phyloP scores from a whole-genome alignment of 495 filamentous ascomycete genomes.

The Tuber melanosporum region DNA sequence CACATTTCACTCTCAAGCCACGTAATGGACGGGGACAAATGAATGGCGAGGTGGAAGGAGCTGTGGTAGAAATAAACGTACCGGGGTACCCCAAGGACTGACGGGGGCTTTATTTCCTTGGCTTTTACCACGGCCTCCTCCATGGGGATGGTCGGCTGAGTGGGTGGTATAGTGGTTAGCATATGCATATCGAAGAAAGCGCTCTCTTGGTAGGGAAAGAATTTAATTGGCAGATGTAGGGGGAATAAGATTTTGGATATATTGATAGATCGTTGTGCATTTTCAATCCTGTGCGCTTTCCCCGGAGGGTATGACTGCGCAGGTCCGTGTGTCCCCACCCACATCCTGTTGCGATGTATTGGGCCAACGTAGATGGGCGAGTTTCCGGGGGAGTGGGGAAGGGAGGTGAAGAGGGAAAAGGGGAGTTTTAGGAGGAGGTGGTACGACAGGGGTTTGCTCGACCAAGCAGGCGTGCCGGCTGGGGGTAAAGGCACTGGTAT shows the following conservation, averaged over 20 bases:
- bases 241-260: neutral
- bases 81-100: conserved; percentile 91
- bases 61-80: conserved; percentile 49
- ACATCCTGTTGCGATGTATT: neutral
- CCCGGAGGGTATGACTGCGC: neutral
- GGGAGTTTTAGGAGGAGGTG: neutral
- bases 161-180: conserved; percentile 39
- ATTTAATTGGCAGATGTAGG: neutral
- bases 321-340: neutral
- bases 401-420: neutral
- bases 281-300: neutral
- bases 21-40: neutral
- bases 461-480: neutral
- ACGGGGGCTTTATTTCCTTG: conserved; percentile 94
- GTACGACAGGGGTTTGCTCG: neutral
- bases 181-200: neutral
- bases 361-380: neutral
- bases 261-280: neutral
- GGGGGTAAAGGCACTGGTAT: neutral
- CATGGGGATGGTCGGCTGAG: conserved; percentile 83
- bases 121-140: conserved; percentile 96
- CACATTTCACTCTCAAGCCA: neutral
- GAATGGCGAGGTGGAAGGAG: neutral
- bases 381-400: neutral
- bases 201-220: neutral